A percentile compares a stretch with the other conserved stretches of the same genome.
These are phyloP conservation scores for Pichia occidentalis DNA, from an alignment of 805 yeast genomes.

Conservation along the genomic window DNA sequence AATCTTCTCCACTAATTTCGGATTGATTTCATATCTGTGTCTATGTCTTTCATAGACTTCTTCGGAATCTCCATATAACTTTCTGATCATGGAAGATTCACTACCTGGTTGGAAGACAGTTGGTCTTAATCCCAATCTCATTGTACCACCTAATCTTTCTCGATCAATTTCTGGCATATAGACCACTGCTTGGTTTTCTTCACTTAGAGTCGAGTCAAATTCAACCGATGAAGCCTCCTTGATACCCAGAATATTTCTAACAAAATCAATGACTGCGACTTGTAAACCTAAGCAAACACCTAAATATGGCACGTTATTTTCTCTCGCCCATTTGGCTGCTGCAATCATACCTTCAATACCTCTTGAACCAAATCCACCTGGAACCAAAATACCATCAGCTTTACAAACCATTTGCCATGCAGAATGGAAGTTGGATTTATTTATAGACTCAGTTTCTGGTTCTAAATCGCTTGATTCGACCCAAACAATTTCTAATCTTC, in stretches of 20 bases:
- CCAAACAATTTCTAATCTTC: constrained; percentile 86
- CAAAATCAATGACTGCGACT: constrained; percentile 92
- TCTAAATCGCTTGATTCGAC: constrained; percentile 92
- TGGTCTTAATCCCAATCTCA: constrained; percentile 94
- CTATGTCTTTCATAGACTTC: constrained; percentile 90
- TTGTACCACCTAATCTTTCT: constrained; percentile 94
- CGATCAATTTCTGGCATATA: constrained; percentile 99
- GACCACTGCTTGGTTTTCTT: constrained; percentile 69
- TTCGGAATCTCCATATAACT: constrained; percentile 66
- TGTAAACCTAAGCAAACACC: constrained; percentile 98
- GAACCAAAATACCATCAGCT: constrained; percentile 95
- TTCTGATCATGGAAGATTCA: constrained; percentile 56
- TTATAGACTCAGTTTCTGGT: constrained; percentile 52
- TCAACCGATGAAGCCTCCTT: constrained; percentile 74
- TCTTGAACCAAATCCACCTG: constrained; percentile 97
- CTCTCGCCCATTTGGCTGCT: constrained; percentile 98
- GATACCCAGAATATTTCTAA: constrained; percentile 68
- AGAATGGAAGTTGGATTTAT: constrained; percentile 77
- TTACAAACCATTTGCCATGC: constrained; percentile 93
- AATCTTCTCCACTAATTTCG: constrained; percentile 60
- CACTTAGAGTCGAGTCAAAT: constrained; percentile 58
- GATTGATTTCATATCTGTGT: constrained; percentile 97
- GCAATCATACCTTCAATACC: constrained; percentile 98
- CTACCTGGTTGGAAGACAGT: constrained; percentile 69
- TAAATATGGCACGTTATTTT: constrained; percentile 83